Percentiles rank a stretch among this genome's conserved stretches.
Evolutionary conservation across 192 early-diverging fungal species (phyloP).

Genomic region (Mortierella claussenii): DNA sequence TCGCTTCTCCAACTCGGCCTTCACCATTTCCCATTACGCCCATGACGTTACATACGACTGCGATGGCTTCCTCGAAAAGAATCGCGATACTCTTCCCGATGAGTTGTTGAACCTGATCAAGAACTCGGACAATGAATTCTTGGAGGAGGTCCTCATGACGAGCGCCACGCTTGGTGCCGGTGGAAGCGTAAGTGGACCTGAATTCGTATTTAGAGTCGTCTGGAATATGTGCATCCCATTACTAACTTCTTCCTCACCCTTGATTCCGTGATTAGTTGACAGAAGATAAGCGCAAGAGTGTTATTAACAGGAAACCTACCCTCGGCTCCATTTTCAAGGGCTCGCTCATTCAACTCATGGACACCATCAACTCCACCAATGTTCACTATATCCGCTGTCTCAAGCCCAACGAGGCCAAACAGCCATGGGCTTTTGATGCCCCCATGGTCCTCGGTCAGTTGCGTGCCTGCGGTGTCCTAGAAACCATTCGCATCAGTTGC

Average conservation of each 20-base stretch:
- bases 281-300: slow-evolving; percentile 62
- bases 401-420: slow-evolving; percentile 97
- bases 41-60: slow-evolving; percentile 93
- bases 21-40: slow-evolving; percentile 97
- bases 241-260: neutral
- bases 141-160: slow-evolving; percentile 77
- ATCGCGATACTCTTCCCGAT: slow-evolving; percentile 97
- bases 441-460: slow-evolving; percentile 94
- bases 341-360: slow-evolving; percentile 96
- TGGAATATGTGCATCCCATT: neutral
- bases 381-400: slow-evolving; percentile 99
- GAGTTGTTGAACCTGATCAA: slow-evolving; percentile 87
- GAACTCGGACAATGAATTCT: slow-evolving; percentile 79
- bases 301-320: slow-evolving; percentile 83
- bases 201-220: neutral
- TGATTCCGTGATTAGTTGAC: slow-evolving; percentile 22
- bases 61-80: slow-evolving; percentile 98
- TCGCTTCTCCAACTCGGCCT: slow-evolving; percentile 86
- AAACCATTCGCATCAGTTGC: slow-evolving; percentile 98
- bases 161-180: slow-evolving; percentile 43
- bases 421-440: slow-evolving; percentile 93
- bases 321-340: slow-evolving; percentile 96
- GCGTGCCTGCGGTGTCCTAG: slow-evolving; percentile 98
- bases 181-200: slow-evolving; percentile 40
- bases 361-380: slow-evolving; percentile 92